phyloP scores from a whole-genome alignment of 1,139 yeast genomes.

The Entelexis sorbosivorans region DNA sequence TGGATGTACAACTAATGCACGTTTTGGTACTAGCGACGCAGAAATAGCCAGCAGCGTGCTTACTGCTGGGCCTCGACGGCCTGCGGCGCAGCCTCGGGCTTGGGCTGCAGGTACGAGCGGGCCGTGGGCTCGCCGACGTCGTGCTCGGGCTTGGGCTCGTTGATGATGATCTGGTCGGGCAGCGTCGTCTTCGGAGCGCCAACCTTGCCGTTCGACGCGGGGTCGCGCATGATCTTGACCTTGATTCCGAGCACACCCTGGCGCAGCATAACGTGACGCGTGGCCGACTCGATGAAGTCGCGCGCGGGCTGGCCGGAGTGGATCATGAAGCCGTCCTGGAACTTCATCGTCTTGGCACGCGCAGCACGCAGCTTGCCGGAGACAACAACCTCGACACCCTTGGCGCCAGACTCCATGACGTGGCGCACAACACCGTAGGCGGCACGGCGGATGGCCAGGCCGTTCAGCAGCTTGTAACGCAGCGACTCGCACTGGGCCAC shows the following conservation, averaged over 20 bases:
- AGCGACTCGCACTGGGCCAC: slow-evolving; percentile 99
- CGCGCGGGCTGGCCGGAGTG: slow-evolving; percentile 99
- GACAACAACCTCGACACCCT: slow-evolving; percentile 99
- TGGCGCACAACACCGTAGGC: slow-evolving; percentile 99
- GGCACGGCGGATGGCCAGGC: slow-evolving; percentile 99
- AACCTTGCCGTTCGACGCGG: slow-evolving; percentile 66
- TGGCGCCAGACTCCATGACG: slow-evolving; percentile 99
- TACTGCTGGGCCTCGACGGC: slow-evolving; percentile 5
- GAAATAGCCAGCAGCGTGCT: too few species aligned
- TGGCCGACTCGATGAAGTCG: slow-evolving; percentile 96
- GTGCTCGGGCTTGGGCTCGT: slow-evolving; percentile 97
- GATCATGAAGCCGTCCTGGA: slow-evolving; percentile 99
- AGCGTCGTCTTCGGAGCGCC: slow-evolving; percentile 78
- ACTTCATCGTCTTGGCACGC: slow-evolving; percentile 99
- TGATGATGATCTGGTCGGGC: slow-evolving; percentile 92
- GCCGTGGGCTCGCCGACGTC: slow-evolving; percentile 78
- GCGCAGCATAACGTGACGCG: slow-evolving; percentile 99
- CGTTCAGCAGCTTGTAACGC: slow-evolving; percentile 94
- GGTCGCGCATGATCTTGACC: slow-evolving; percentile 99
- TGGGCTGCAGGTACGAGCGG: slow-evolving; percentile 27
- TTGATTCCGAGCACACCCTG: slow-evolving; percentile 99
- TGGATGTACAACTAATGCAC: background rate
- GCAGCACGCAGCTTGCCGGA: slow-evolving; percentile 99
- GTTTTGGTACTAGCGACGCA: background rate
- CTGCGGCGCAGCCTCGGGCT: slow-evolving; percentile 7